Conservation (phyloP, 2,329 filamentous ascomycete species). For the Aureobasidium mangrovei region DNA sequence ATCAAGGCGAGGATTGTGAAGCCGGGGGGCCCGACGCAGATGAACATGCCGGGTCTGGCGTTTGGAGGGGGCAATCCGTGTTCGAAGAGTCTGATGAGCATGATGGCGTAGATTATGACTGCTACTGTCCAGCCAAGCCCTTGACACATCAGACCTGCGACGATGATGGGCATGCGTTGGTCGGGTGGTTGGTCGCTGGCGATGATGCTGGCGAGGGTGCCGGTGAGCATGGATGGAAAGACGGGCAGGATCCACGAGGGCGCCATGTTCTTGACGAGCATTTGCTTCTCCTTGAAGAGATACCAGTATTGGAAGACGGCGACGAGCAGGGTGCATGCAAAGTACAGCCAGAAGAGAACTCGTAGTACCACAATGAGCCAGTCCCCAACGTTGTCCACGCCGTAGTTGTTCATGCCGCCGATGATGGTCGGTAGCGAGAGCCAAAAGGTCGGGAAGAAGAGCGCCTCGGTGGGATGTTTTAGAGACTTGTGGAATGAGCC, state of each 20-base stretch:
- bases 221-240: constrained; percentile 26
- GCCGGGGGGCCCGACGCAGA: constrained; percentile 39
- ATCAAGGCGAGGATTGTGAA: constrained; percentile 23
- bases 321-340: constrained; percentile 47
- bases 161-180: constrained; percentile 33
- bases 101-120: constrained; percentile 36
- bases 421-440: constrained; percentile 44
- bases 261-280: constrained; percentile 12
- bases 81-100: constrained; percentile 33
- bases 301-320: constrained; percentile 46
- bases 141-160: constrained; percentile 37
- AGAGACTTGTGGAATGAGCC: constrained; percentile 1
- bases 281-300: constrained; percentile 11
- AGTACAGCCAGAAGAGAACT: constrained; percentile 62
- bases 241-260: constrained; percentile 17
- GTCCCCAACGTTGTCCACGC: constrained; percentile 45
- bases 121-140: constrained; percentile 40
- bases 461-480: constrained; percentile 42
- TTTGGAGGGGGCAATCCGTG: constrained; percentile 35
- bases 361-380: constrained; percentile 51
- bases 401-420: constrained; percentile 56
- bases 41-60: constrained; percentile 41
- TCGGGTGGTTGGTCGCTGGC: constrained; percentile 26
- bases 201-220: constrained; percentile 28
- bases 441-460: constrained; percentile 40